A percentile compares a stretch with the other conserved stretches of the same genome.
phyloP scores from a whole-genome alignment of 1,284 basidiomycete species.

The Sanghuangporus baumii region DNA sequence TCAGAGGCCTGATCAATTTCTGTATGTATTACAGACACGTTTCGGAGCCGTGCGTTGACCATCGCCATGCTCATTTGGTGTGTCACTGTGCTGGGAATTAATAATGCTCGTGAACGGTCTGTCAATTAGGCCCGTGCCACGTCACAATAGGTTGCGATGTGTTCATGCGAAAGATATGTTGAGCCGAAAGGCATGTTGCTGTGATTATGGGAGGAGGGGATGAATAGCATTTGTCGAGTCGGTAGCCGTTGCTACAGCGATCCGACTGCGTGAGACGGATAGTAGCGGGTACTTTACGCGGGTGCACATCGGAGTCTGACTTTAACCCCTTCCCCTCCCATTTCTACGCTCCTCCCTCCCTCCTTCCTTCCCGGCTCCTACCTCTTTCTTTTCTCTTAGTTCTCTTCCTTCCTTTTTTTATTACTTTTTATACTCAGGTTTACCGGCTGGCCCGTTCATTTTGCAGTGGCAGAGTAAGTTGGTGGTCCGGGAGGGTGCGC shows the following conservation, averaged over 20 bases:
- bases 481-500: not conserved
- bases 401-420: not conserved
- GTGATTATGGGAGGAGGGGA: not conserved
- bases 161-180: not conserved
- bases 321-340: not conserved
- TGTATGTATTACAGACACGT: not conserved
- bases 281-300: not conserved
- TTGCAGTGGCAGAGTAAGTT: not conserved
- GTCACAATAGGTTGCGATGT: not conserved
- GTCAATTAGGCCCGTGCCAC: not conserved
- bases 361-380: not conserved
- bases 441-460: conserved; percentile 3
- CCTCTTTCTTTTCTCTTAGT: not conserved
- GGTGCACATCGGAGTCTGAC: not conserved
- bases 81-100: not conserved
- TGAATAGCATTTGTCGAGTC: not conserved
- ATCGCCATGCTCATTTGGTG: not conserved
- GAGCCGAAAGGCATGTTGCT: not conserved
- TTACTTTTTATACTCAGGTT: not conserved
- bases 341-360: not conserved
- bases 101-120: not conserved
- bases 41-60: not conserved
- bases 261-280: not conserved
- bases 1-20: not conserved
- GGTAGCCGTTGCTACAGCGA: not conserved